Evolutionary conservation across 1,139 yeast species (phyloP), one percentile per base, ranked within the genome.

Genomic region (Sugiyamaella paludigena): DNA sequence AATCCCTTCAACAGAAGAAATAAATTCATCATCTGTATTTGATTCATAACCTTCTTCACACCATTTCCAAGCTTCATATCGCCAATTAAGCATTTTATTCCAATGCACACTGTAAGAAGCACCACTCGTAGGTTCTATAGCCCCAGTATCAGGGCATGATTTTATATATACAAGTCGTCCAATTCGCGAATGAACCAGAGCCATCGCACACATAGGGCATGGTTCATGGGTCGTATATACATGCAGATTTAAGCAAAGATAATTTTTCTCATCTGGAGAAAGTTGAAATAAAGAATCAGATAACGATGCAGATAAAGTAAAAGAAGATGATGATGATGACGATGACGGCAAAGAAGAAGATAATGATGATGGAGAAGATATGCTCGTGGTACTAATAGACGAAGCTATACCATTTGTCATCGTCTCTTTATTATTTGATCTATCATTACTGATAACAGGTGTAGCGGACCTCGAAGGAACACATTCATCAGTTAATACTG

Each of bases 181-280:
- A 1, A 94, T 77, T 42, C 99, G 74, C 0, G 98, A 91, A 65
- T 94, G 98, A 9, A 91, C 84, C 33, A 94, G 72, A 0, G 98
- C 98, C 99, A 94, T 94, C 7, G 87, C 72, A 62, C 99, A 94
- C 98, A 92, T 94, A 0, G 87, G 79, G 64, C 98, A 94, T 0
- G 98, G 99, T 64, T 94, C 98, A 63, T 89, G 96, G 0, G 96
- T 85, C 1, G 94, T 85, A 62, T 87, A 89, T 0, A 92, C 89
- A 53, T 86, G 82, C 56, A 82, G 76, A 50, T 81, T 79, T 40
- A 84, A 78, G 61, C 98, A 91, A 8, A 94, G 74, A 62, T 94
- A 94, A 36, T 66, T 63, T 36, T 55, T 49, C 19, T 56, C 60
- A 32, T 58, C 57, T 16, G 49, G 39, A 29, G 46, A 15, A 19